Evolutionary conservation across 78 protist genomes (phyloP).

Genomic region (Blattamonas nauphoetae): DNA sequence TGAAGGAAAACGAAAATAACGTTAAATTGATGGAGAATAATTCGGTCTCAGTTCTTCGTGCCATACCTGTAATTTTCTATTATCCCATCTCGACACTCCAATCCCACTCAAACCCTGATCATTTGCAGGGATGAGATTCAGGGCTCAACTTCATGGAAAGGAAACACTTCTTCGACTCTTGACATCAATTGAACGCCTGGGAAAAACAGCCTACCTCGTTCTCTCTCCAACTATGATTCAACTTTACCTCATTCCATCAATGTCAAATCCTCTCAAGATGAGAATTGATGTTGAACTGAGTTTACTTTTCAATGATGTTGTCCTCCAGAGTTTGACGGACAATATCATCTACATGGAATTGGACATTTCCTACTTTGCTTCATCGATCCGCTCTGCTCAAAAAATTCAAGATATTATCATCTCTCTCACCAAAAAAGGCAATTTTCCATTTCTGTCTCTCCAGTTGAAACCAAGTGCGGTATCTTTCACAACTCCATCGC

Average conservation of each 20-base stretch:
- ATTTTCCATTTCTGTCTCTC: background rate
- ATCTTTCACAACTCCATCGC: background rate
- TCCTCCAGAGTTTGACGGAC: background rate
- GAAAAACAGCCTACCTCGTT: background rate
- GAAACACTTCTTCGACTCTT: background rate
- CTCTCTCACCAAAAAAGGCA: background rate
- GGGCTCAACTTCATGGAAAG: background rate
- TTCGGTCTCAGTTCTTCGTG: too few relatives aligned
- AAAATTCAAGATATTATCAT: background rate
- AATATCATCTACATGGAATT: background rate
- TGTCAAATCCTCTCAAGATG: background rate
- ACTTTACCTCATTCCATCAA: background rate
- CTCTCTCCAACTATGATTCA: background rate
- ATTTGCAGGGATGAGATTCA: background rate
- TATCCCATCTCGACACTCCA: too few relatives aligned
- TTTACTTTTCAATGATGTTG: background rate
- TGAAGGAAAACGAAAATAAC: too few relatives aligned
- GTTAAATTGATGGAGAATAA: too few relatives aligned
- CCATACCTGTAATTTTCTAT: too few relatives aligned
- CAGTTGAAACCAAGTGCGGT: background rate
- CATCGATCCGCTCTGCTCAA: background rate
- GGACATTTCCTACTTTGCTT: background rate
- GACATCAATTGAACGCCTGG: background rate
- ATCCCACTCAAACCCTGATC: too few relatives aligned
- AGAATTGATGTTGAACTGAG: background rate